Evolutionary conservation across 129 eudicot species (phyloP).

Genomic region (Ambrosia artemisiifolia): DNA sequence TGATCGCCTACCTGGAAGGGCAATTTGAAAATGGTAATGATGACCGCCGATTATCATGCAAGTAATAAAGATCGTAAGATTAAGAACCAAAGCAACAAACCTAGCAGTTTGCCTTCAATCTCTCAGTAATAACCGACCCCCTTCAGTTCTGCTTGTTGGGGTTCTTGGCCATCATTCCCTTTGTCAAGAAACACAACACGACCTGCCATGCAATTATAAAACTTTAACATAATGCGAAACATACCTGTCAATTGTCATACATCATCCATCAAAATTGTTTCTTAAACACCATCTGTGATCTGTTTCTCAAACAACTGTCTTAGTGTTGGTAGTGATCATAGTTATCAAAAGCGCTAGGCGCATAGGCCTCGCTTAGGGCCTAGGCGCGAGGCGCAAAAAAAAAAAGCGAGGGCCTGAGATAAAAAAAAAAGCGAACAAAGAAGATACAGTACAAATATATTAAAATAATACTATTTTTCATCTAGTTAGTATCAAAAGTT

Average conservation of each 20-base stretch:
- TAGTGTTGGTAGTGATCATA: too few relatives aligned
- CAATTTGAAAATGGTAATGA: not conserved
- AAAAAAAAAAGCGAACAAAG: too few relatives aligned
- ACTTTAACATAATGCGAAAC: not conserved
- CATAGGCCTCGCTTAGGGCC: too few relatives aligned
- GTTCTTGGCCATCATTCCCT: conserved; percentile 40
- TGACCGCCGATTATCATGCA: conserved; percentile 6
- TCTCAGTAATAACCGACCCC: conserved; percentile 76
- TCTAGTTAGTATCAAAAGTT: too few relatives aligned
- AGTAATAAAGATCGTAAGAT: not conserved
- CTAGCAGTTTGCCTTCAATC: not conserved
- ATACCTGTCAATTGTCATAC: not conserved
- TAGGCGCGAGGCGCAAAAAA: too few relatives aligned
- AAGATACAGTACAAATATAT: too few relatives aligned
- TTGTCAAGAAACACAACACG: conserved; percentile 66
- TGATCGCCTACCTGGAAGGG: not conserved
- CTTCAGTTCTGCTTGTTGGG: conserved; percentile 35
- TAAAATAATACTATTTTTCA: too few relatives aligned
- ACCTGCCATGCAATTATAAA: conserved; percentile 46
- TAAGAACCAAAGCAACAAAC: not conserved
- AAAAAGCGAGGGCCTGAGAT: too few relatives aligned
- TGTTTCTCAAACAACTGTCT: not conserved
- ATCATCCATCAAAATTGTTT: not conserved
- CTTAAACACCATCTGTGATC: not conserved
- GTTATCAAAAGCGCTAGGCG: too few relatives aligned